A percentile compares a stretch with the other conserved stretches of the same genome.
These are phyloP conservation scores for Curvularia eragrostidis DNA, from an alignment of 2,329 filamentous ascomycete species.

Conservation along the genomic window DNA sequence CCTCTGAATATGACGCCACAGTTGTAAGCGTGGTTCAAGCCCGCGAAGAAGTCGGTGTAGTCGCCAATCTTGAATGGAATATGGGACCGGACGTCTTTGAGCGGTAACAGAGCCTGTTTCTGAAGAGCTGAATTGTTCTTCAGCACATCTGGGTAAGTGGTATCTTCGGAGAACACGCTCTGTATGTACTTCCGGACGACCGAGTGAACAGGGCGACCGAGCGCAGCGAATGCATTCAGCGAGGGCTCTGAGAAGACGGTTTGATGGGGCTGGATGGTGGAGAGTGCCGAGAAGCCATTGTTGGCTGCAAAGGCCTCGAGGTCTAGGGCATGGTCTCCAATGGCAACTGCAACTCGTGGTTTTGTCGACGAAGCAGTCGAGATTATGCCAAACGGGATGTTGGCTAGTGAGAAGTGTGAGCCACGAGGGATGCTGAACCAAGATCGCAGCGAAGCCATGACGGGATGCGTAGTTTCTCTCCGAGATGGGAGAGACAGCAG, in stretches of 20 bases:
- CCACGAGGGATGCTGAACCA: conserved; percentile 67
- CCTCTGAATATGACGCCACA: conserved; percentile 76
- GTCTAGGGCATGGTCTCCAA: conserved; percentile 75
- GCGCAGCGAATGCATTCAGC: conserved; percentile 74
- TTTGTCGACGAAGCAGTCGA: conserved; percentile 64
- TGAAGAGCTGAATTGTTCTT: conserved; percentile 67
- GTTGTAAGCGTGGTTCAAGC: conserved; percentile 78
- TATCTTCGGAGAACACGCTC: conserved; percentile 67
- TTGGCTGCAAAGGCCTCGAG: conserved; percentile 66
- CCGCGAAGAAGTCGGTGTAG: conserved; percentile 87
- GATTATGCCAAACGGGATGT: conserved; percentile 85
- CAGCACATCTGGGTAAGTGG: conserved; percentile 66
- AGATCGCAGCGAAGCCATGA: conserved; percentile 52
- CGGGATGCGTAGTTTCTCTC: background rate
- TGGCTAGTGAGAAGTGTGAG: conserved; percentile 76
- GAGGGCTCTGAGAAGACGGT: conserved; percentile 69
- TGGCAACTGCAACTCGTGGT: conserved; percentile 72
- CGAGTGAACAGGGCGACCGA: conserved; percentile 71
- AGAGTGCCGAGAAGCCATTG: conserved; percentile 66
- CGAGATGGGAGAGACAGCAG: background rate
- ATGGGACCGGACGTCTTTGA: conserved; percentile 68
- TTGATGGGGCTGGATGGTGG: conserved; percentile 63
- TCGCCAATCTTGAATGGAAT: conserved; percentile 80
- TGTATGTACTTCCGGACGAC: conserved; percentile 74
- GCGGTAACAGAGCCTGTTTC: conserved; percentile 64